These are phyloP conservation scores for Cladosporium velox DNA, from an alignment of 2,329 filamentous ascomycete species.

Conservation along the genomic window DNA sequence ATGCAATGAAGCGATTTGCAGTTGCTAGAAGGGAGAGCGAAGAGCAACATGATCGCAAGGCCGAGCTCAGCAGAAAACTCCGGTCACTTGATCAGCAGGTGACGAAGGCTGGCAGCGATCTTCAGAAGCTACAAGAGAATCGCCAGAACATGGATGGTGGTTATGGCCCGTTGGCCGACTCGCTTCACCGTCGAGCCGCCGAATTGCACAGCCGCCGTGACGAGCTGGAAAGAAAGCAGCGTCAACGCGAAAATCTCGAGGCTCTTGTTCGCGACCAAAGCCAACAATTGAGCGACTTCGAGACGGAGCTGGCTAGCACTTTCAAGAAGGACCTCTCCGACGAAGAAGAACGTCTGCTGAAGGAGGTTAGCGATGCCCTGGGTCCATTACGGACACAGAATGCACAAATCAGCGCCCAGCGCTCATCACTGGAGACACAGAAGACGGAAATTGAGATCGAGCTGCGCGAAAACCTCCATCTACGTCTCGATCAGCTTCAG, in stretches of 20 bases:
- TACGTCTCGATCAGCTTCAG: slow-evolving; percentile 83
- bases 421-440: slow-evolving; percentile 74
- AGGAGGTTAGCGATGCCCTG: slow-evolving; percentile 66
- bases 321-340: slow-evolving; percentile 88
- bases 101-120: slow-evolving; percentile 78
- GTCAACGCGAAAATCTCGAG: slow-evolving; percentile 67
- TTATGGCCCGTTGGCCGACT: slow-evolving; percentile 75
- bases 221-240: slow-evolving; percentile 71
- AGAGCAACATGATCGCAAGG: slow-evolving; percentile 61
- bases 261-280: slow-evolving; percentile 59
- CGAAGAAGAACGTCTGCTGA: slow-evolving; percentile 80
- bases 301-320: slow-evolving; percentile 77
- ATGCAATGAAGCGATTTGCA: slow-evolving; percentile 74
- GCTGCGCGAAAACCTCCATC: slow-evolving; percentile 82
- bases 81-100: slow-evolving; percentile 85
- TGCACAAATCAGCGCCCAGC: slow-evolving; percentile 70
- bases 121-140: slow-evolving; percentile 80
- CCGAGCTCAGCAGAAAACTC: slow-evolving; percentile 68
- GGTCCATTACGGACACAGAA: slow-evolving; percentile 76
- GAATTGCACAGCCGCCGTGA: slow-evolving; percentile 73
- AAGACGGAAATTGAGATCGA: slow-evolving; percentile 86
- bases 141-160: slow-evolving; percentile 76
- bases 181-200: slow-evolving; percentile 73
- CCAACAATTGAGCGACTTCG: slow-evolving; percentile 73
- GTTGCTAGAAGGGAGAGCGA: slow-evolving; percentile 77